Evolutionary conservation across 2,329 filamentous ascomycete species (phyloP), one percentile per base, ranked within the genome.

Genomic region (Aureobasidium sp.): DNA sequence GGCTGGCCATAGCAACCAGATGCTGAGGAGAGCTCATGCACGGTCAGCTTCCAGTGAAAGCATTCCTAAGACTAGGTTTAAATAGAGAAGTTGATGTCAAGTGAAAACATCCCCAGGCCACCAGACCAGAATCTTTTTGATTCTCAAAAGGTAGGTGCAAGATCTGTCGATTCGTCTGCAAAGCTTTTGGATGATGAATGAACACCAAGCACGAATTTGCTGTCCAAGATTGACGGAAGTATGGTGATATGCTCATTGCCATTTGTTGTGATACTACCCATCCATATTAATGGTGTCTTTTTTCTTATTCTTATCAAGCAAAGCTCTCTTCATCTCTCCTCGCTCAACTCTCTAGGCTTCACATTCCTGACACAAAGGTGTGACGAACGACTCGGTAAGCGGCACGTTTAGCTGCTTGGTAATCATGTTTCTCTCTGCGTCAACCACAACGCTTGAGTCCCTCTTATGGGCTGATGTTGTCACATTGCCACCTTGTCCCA

Each of bases 351-450:
- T 15, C 26, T 50, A 37, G 20, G n/a, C 32, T 15, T 39, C 34
- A 2, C 13, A 27, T 17, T 20, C 37, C 17, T 55, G 24, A 36
- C 15, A 43, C n/a, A 6, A 57, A 12, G 34, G 46, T 51, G 46
- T 60, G 17, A 26, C 36, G 10, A 41, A 60, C 34, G 57, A 60
- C n/a, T 26, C 46, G 10, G 57, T 60, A 9, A 60, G 26, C 10
- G 57, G 46, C 46, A 60, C 57, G 17, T 46, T 36, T 17, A 60
- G 34, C 10, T 41, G 43, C 46, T 60, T 60, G 29, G 43, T 59
- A 13, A 59, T 34, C 55, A 39, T 29, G 17, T 59, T 37, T 29
- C 29, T 59, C 32, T 59, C 29, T 13, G 46, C 13, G 27, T 59
- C 43, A 12, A 26, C 12, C 27, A 50, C 36, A 17, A 60, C n/a